Evolutionary conservation across 2,329 filamentous ascomycete species (phyloP).

Genomic region (Fusarium sp.): DNA sequence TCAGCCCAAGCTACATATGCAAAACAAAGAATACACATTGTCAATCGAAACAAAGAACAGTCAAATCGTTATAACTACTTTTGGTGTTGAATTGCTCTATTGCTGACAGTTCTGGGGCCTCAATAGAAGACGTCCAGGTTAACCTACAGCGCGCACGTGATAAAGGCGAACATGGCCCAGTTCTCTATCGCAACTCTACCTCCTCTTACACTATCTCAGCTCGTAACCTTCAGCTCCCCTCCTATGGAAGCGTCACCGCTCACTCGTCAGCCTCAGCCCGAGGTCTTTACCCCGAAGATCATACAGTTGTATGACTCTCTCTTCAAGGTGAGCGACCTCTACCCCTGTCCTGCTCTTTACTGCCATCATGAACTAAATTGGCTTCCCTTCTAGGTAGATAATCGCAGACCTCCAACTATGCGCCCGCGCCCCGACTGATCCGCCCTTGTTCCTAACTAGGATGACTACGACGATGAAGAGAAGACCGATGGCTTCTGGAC

Average conservation of each 20-base stretch:
- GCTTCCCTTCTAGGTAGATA: conserved; percentile 44
- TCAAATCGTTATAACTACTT: neutral
- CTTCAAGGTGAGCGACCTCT: conserved; percentile 70
- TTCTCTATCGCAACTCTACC: conserved; percentile 36
- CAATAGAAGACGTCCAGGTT: conserved; percentile 12
- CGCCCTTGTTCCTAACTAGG: conserved; percentile 54
- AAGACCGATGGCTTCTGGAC: conserved; percentile 93
- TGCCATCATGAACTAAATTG: conserved; percentile 33
- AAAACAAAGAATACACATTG: neutral
- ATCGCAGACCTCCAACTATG: conserved; percentile 17
- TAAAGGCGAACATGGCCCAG: conserved; percentile 17
- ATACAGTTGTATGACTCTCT: conserved; percentile 87
- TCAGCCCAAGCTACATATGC: neutral
- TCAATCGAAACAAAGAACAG: neutral
- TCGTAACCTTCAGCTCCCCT: conserved; percentile 24
- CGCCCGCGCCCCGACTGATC: conserved; percentile 47
- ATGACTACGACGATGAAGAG: conserved; percentile 73
- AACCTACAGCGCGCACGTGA: conserved; percentile 26
- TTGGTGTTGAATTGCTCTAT: conserved; percentile 1
- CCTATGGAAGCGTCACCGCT: conserved; percentile 90
- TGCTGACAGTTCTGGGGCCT: conserved; percentile 1
- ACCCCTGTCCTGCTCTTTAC: conserved; percentile 24
- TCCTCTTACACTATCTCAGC: conserved; percentile 24
- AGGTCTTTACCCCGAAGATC: conserved; percentile 94
- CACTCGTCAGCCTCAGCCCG: conserved; percentile 89